Conservation (phyloP, 1,284 basidiomycete genomes). For the Ustilago sp. region DNA sequence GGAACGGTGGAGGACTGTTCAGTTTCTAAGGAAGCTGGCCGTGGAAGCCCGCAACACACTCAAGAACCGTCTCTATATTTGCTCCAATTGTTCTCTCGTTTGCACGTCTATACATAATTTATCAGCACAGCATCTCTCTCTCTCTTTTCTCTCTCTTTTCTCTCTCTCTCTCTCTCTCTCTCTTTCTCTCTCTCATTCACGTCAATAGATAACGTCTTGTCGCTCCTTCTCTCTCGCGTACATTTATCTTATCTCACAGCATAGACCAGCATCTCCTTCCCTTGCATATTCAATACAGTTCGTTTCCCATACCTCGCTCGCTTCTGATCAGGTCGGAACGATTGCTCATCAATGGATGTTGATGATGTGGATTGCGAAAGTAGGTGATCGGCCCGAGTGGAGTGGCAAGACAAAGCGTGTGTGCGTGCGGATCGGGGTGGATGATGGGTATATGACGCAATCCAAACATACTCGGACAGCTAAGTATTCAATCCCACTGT, state of each 20-base stretch:
- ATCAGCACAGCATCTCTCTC: conserved; percentile 1
- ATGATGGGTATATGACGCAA: background rate
- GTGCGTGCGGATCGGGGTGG: background rate
- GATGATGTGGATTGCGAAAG: background rate
- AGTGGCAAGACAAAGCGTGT: background rate
- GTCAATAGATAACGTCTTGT: background rate
- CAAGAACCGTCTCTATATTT: background rate
- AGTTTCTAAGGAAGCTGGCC: conserved; percentile 52
- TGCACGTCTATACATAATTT: background rate
- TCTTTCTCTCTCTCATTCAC: background rate
- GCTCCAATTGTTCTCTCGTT: background rate
- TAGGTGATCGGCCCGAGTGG: background rate
- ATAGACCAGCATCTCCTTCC: conserved; percentile 2
- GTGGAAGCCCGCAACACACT: background rate
- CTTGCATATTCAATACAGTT: conserved; percentile 3
- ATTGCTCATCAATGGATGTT: background rate
- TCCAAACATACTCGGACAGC: background rate
- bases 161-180: background rate
- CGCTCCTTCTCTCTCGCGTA: conserved; percentile 7
- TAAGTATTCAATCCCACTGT: conserved; percentile 3
- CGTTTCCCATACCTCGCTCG: background rate
- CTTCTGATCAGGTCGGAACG: background rate
- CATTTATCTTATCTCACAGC: conserved; percentile 6
- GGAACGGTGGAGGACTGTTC: conserved; percentile 61
- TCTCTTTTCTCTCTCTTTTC: background rate